Conservation (phyloP, 2,329 filamentous ascomycete genomes). For the Ceratocystis eucalypticola region DNA sequence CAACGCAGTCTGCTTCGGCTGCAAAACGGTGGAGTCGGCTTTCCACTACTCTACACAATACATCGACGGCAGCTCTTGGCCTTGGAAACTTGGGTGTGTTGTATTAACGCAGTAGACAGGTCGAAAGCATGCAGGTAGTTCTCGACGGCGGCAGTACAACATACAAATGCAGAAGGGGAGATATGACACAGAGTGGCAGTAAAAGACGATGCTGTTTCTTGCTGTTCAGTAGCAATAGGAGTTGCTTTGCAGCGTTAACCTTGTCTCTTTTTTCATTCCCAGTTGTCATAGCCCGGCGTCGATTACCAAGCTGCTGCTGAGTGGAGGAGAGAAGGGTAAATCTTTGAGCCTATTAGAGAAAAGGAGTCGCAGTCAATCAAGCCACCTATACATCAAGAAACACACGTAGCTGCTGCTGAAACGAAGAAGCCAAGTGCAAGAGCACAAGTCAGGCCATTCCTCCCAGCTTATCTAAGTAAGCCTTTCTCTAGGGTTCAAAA, state of each 20-base stretch:
- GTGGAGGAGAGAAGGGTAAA: neutral
- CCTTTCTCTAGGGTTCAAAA: neutral
- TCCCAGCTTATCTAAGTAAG: constrained; percentile 4
- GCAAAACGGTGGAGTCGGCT: neutral
- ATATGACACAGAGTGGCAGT: neutral
- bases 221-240: neutral
- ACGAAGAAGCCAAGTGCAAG: neutral
- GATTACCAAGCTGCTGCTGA: neutral
- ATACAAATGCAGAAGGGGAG: neutral
- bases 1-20: neutral
- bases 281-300: neutral
- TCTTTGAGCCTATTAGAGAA: neutral
- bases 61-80: neutral
- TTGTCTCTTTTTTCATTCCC: neutral
- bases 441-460: neutral
- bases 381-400: neutral
- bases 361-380: neutral
- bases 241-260: neutral
- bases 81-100: neutral
- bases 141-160: neutral
- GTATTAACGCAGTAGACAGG: neutral
- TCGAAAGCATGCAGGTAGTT: neutral
- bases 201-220: neutral
- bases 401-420: neutral
- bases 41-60: neutral